phyloP scores from a whole-genome alignment of 2,329 filamentous ascomycete species.

The Elsinoe arachidis region DNA sequence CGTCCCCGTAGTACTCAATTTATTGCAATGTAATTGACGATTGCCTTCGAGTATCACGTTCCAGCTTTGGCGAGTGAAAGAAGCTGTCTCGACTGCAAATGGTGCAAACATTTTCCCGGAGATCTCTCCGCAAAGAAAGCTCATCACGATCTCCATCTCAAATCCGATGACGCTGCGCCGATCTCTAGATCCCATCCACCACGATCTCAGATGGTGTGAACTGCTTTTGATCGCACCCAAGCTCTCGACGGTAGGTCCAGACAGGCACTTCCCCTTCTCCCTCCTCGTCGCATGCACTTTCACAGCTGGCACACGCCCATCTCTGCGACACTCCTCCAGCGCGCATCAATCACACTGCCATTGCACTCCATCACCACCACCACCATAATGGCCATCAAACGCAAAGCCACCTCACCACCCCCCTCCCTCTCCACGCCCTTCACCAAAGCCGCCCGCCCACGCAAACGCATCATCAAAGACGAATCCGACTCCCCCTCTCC shows the following conservation, averaged over 20 bases:
- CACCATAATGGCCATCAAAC: constrained; percentile 27
- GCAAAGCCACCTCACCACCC: constrained; percentile 26
- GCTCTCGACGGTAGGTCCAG: background rate
- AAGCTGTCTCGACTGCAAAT: background rate
- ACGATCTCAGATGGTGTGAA: background rate
- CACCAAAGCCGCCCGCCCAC: constrained; percentile 12
- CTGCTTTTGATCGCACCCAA: background rate
- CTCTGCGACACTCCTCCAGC: background rate
- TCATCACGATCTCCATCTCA: constrained; percentile 1
- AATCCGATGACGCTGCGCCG: background rate
- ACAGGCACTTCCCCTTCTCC: background rate
- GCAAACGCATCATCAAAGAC: constrained; percentile 7
- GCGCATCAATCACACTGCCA: background rate
- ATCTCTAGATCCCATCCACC: background rate
- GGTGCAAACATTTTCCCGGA: background rate
- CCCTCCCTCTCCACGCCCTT: constrained; percentile 22
- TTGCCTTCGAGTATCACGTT: too few relatives aligned
- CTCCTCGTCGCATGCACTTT: background rate
- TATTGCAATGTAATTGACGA: too few relatives aligned
- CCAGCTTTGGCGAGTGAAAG: too few relatives aligned
- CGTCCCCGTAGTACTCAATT: too few relatives aligned
- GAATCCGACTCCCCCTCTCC: background rate
- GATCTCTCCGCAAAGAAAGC: background rate
- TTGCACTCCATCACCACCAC: background rate
- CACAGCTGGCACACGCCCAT: background rate